Percentiles rank a stretch among this genome's conserved stretches.
Evolutionary conservation across 2,329 filamentous ascomycete species (phyloP).

Genomic region (Penicillium thymicola): DNA sequence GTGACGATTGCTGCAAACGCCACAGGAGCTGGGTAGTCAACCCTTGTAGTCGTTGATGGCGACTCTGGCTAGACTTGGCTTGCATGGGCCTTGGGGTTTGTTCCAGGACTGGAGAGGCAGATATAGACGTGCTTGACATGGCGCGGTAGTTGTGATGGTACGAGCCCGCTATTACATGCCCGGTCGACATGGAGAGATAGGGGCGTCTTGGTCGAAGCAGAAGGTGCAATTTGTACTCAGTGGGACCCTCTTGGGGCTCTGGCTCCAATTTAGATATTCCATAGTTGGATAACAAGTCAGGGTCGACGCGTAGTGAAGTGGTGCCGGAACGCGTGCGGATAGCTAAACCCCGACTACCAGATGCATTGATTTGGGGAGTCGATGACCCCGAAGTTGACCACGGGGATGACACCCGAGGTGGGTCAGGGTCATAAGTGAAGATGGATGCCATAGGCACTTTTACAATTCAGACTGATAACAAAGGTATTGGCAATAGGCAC

Average conservation of each 20-base stretch:
- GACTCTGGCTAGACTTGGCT: slow-evolving; percentile 61
- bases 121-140: slow-evolving; percentile 18
- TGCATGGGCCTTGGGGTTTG: slow-evolving; percentile 37
- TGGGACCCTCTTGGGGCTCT: slow-evolving; percentile 90
- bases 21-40: slow-evolving; percentile 93
- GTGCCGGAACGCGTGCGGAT: slow-evolving; percentile 31
- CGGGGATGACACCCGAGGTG: slow-evolving; percentile 82
- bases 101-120: slow-evolving; percentile 31
- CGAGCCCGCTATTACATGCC: slow-evolving; percentile 51
- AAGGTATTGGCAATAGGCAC: slow-evolving; percentile 12
- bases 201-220: slow-evolving; percentile 73
- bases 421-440: slow-evolving; percentile 90
- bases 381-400: slow-evolving; percentile 65
- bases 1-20: slow-evolving; percentile 91
- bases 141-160: slow-evolving; percentile 42
- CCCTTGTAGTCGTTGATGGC: slow-evolving; percentile 82
- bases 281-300: slow-evolving; percentile 51
- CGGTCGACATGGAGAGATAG: slow-evolving; percentile 70
- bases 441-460: slow-evolving; percentile 74
- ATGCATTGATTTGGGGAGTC: slow-evolving; percentile 35
- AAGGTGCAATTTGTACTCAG: slow-evolving; percentile 94
- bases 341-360: slow-evolving; percentile 23
- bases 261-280: slow-evolving; percentile 74
- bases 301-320: slow-evolving; percentile 41
- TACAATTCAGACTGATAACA: slow-evolving; percentile 13